Evolutionary conservation across 305 asterid genomes (phyloP), one percentile per base, ranked within the genome.

Genomic region (Striga hermonthica): DNA sequence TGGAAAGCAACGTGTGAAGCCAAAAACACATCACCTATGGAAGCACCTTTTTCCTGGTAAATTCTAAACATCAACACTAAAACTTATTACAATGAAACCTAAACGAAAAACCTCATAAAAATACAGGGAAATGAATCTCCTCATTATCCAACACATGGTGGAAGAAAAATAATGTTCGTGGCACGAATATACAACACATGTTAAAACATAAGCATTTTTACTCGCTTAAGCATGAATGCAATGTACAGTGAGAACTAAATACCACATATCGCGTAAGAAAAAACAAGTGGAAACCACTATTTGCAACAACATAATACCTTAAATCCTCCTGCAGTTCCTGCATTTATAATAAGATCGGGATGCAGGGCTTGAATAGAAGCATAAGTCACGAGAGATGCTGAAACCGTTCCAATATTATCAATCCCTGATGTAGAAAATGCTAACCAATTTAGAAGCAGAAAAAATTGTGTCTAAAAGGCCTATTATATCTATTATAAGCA

Each of bases 321-420:
- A 77, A 90, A 94, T 57, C 93, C 99, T 76, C 99, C 99, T 55
- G 98, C 92, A 57, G 96, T 90, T 76, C 99, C 99, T 7, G 98
- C 99, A 86, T 94, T 94, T 74, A 94, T 88, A 79, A 94, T 76
- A 68, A 94, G 82, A 70, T 94, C 99, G 3, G 99, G 99, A 62
- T 82, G 66, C 55, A 90, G 77, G 74, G 95, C 86, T 77, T 83
- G 90, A 73, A 90, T 86, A 69, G 99, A 79, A 59, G 95, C 96
- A 80, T 85, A 93, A 14, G 99, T 80, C 71, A 88, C 62, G 43
- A 93, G 96, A 62, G 99, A 81, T 64, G 90, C 78, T 53, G 96
- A 83, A 69, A 94, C 87, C 0, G 99, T 94, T 65, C 99, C 99
- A 6, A 94, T 95, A 37, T 84, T 52, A 79, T 94, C 99, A 57